Percentiles rank a stretch among this genome's conserved stretches.
phyloP scores from a whole-genome alignment of 495 filamentous ascomycete genomes.

The Xanthoparmelia taractica region DNA sequence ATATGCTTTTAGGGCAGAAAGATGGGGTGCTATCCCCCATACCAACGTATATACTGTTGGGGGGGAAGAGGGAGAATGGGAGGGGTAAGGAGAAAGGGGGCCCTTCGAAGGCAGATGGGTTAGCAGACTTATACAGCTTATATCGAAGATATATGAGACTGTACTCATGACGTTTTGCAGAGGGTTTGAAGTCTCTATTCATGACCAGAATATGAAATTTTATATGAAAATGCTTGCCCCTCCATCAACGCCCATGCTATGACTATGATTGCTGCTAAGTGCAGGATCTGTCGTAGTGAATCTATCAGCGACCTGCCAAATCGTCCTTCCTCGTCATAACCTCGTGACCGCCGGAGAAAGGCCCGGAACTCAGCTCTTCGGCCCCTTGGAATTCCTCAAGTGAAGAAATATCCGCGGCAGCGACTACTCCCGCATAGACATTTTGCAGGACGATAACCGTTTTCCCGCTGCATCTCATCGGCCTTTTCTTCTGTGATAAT shows the following conservation, averaged over 20 bases:
- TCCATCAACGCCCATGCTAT: neutral
- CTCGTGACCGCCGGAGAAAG: neutral
- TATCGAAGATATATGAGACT: neutral
- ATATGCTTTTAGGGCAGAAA: no score
- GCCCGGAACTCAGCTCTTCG: neutral
- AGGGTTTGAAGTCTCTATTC: neutral
- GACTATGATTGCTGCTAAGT: neutral
- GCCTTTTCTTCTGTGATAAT: conserved; percentile 37
- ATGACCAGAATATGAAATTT: neutral
- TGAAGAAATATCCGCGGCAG: conserved; percentile 62
- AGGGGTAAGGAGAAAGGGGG: neutral
- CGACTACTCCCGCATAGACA: conserved; percentile 62
- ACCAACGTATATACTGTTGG: neutral
- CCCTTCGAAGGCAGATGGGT: neutral
- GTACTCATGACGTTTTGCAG: neutral
- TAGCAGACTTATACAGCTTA: neutral
- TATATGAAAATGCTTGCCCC: neutral
- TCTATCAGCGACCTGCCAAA: no score
- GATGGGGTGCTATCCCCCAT: neutral
- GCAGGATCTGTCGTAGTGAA: neutral
- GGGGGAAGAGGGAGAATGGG: no score
- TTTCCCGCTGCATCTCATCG: conserved; percentile 42
- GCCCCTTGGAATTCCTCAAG: neutral
- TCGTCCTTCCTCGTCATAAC: neutral
- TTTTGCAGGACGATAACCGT: conserved; percentile 40